These are phyloP conservation scores for Flaveria ramosissima DNA, from an alignment of 129 eudicot genomes.

Conservation along the genomic window DNA sequence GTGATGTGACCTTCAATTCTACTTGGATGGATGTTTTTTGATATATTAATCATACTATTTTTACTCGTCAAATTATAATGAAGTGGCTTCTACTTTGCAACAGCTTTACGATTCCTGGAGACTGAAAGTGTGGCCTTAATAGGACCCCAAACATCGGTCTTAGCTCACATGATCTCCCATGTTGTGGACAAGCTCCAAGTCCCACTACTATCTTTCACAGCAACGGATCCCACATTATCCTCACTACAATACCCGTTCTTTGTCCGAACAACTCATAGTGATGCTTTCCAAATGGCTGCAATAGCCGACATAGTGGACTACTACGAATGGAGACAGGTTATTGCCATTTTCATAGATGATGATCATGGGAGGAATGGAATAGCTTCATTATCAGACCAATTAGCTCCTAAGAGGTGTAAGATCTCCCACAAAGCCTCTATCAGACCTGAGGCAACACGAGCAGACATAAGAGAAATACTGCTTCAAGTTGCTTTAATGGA, in stretches of 20 bases:
- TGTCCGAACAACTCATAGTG: conserved; percentile 64
- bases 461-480: conserved; percentile 47
- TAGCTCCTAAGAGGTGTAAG: conserved; percentile 53
- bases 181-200: conserved; percentile 69
- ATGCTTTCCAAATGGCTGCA: conserved; percentile 84
- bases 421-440: conserved; percentile 62
- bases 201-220: conserved; percentile 73
- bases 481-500: conserved; percentile 60
- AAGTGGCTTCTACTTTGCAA: not conserved
- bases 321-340: conserved; percentile 74
- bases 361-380: conserved; percentile 83
- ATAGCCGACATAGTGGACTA: conserved; percentile 60
- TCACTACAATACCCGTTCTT: conserved; percentile 74
- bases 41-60: not conserved
- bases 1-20: not conserved
- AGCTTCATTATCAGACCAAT: conserved; percentile 57
- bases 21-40: not conserved
- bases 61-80: conserved; percentile 10
- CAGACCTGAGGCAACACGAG: conserved; percentile 37
- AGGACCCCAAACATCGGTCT: conserved; percentile 75
- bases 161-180: conserved; percentile 69
- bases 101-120: conserved; percentile 75
- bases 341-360: conserved; percentile 66
- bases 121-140: conserved; percentile 65
- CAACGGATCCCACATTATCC: conserved; percentile 84